These are phyloP conservation scores for Saposhnikovia divaricata DNA, from an alignment of 129 eudicot genomes.

Conservation along the genomic window DNA sequence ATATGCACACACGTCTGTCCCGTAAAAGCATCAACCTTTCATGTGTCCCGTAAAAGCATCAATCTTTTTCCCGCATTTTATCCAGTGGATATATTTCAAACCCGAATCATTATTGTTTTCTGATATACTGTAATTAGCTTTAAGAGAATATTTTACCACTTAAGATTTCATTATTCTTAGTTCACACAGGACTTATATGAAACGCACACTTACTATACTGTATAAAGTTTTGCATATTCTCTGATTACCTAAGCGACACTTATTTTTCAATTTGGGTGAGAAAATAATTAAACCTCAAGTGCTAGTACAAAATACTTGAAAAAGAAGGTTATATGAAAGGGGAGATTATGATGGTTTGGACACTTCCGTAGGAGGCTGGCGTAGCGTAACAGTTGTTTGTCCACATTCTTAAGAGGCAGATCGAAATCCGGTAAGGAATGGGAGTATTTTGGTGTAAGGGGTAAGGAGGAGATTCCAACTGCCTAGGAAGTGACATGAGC, in stretches of 20 bases:
- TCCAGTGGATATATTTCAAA: neutral
- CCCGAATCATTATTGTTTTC: neutral
- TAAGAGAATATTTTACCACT: neutral
- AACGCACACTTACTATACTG: neutral
- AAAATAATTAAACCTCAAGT: neutral
- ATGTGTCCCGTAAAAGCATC: neutral
- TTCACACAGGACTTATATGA: neutral
- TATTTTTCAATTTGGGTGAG: neutral
- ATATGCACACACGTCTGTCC: neutral
- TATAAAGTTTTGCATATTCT: neutral
- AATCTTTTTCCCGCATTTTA: neutral
- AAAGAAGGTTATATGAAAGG: neutral
- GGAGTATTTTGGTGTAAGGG: neutral
- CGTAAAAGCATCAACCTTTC: neutral
- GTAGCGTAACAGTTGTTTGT: neutral
- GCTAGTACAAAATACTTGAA: neutral
- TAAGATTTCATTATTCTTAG: neutral
- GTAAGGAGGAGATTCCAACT: neutral
- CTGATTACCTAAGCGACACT: neutral
- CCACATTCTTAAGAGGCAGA: neutral
- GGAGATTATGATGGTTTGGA: neutral
- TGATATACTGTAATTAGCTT: neutral
- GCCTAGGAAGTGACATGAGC: neutral
- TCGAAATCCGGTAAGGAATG: neutral
- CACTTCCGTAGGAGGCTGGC: neutral